Percentiles rank a stretch among this genome's conserved stretches.
These are phyloP conservation scores for Phytophthora megakarya DNA, from an alignment of 352 stramenopile genomes.

Conservation along the genomic window DNA sequence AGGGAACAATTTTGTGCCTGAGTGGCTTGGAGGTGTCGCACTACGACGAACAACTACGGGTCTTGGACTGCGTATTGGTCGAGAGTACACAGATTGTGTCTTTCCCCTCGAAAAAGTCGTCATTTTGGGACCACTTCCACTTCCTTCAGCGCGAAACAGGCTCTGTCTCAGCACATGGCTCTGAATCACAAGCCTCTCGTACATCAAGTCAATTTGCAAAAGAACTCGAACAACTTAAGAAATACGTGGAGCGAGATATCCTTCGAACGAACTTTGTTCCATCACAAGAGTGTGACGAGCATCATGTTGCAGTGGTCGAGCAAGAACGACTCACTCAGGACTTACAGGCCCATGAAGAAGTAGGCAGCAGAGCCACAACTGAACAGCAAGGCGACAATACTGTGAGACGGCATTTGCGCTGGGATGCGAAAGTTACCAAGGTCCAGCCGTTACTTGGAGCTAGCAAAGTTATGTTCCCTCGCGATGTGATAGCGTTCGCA, in stretches of 20 bases:
- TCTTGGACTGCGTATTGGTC: constrained; percentile 62
- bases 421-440: constrained; percentile 44
- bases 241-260: constrained; percentile 53
- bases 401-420: constrained; percentile 27
- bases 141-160: constrained; percentile 19
- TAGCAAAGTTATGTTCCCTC: constrained; percentile 29
- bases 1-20: constrained; percentile 59
- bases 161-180: constrained; percentile 2
- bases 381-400: neutral
- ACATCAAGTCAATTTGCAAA: constrained; percentile 22
- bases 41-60: constrained; percentile 55
- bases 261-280: constrained; percentile 45
- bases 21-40: constrained; percentile 67
- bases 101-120: constrained; percentile 63
- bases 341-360: constrained; percentile 40
- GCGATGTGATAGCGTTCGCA: constrained; percentile 40
- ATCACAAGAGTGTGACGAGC: constrained; percentile 44
- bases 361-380: constrained; percentile 5
- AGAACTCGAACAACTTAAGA: constrained; percentile 40
- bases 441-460: constrained; percentile 31
- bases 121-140: constrained; percentile 43
- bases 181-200: neutral
- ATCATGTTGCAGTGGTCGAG: constrained; percentile 39
- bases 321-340: constrained; percentile 62
- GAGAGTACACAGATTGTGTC: constrained; percentile 64